phyloP scores from a whole-genome alignment of 108 stramenopile species.

The Nitzschia sp. region DNA sequence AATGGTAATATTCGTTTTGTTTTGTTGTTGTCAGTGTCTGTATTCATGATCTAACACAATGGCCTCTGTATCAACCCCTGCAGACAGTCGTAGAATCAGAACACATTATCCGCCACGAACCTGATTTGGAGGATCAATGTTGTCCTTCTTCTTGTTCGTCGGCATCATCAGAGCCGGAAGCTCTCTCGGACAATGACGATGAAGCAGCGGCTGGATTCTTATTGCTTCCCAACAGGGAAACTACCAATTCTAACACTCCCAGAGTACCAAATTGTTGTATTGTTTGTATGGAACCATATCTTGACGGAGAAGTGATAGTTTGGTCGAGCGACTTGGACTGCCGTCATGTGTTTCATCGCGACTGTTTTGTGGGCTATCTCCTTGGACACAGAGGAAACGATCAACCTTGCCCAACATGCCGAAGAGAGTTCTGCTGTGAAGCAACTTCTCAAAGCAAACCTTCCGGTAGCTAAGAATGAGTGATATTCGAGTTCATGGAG shows the following conservation, averaged over 20 bases:
- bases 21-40: no score
- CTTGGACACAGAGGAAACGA: neutral
- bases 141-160: no score
- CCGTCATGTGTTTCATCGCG: conserved; percentile 10
- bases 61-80: no score
- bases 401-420: neutral
- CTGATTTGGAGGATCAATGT: no score
- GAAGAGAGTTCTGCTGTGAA: neutral
- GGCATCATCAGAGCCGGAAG: neutral
- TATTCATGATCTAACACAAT: no score
- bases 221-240: neutral
- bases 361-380: neutral
- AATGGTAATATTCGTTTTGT: neutral
- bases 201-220: neutral
- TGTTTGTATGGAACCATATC: neutral
- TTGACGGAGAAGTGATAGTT: neutral
- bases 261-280: conserved; percentile 4
- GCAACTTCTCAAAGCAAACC: neutral
- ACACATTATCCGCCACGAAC: no score
- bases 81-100: no score
- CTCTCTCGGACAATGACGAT: neutral
- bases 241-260: neutral
- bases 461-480: no score
- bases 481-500: no score
- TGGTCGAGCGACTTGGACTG: neutral